These are phyloP conservation scores for Eragrostis nindensis DNA, from an alignment of 176 grass and related monocot species.

Conservation along the genomic window DNA sequence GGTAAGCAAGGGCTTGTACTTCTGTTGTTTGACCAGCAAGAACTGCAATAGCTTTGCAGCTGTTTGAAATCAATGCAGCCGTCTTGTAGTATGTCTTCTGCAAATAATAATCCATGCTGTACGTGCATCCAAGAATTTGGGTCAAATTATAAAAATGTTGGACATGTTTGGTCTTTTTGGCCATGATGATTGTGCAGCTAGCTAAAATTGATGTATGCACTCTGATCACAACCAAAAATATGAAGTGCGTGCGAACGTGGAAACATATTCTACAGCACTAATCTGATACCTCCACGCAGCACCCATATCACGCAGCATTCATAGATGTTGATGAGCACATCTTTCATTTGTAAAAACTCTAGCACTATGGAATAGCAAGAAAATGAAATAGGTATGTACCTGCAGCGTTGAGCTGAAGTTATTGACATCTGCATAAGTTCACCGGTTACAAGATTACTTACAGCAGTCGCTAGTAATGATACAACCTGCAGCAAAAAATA, in stretches of 20 bases:
- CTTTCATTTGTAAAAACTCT: neutral
- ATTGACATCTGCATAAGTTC: conserved; percentile 82
- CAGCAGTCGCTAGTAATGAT: conserved; percentile 62
- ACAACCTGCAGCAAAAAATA: conserved; percentile 58
- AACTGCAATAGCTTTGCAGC: conserved; percentile 84
- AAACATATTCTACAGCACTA: neutral
- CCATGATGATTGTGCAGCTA: neutral
- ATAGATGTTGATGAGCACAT: neutral
- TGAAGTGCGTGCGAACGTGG: neutral
- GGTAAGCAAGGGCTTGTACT: conserved; percentile 73
- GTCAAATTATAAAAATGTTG: conserved; percentile 27
- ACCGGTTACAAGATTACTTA: conserved; percentile 81
- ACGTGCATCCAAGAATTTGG: conserved; percentile 11
- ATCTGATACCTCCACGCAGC: neutral
- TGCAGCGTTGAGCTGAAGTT: conserved; percentile 65
- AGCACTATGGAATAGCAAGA: neutral
- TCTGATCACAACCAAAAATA: neutral
- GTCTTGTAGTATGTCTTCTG: conserved; percentile 95
- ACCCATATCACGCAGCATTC: neutral
- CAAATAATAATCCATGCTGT: conserved; percentile 92
- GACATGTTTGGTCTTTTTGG: neutral
- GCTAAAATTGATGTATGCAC: neutral
- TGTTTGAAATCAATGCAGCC: conserved; percentile 85
- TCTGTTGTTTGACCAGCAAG: conserved; percentile 75
- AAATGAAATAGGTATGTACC: conserved; percentile 49